phyloP scores from a whole-genome alignment of 495 filamentous ascomycete species.

The Neurospora sp. region DNA sequence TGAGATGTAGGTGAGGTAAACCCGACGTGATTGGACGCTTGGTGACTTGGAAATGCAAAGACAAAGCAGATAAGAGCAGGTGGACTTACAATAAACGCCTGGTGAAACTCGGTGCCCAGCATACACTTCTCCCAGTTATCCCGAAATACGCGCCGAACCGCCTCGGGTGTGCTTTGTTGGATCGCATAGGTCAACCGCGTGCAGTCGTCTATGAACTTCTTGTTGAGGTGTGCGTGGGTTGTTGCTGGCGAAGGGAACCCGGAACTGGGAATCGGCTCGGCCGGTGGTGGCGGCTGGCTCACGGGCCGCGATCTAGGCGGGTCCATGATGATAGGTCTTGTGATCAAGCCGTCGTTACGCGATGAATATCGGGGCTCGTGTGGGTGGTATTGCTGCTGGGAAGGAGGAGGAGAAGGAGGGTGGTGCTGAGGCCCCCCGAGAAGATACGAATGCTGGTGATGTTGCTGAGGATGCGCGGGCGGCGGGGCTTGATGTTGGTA shows the following conservation, averaged over 20 bases:
- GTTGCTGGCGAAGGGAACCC: constrained; percentile 32
- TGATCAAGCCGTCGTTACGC: background rate
- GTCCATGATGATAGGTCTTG: constrained; percentile 33
- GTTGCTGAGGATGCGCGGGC: constrained; percentile 2
- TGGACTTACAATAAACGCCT: constrained; percentile 38
- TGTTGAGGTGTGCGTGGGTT: constrained; percentile 25
- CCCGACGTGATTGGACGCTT: background rate
- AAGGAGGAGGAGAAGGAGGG: constrained; percentile 3
- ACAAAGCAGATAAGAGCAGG: background rate
- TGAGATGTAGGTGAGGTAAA: background rate
- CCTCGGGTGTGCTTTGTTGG: constrained; percentile 30
- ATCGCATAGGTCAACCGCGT: constrained; percentile 32
- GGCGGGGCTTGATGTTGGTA: background rate
- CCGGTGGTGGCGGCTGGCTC: constrained; percentile 6
- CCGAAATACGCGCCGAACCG: constrained; percentile 33
- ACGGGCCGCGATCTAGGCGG: constrained; percentile 19
- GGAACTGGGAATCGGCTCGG: background rate
- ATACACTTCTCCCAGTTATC: constrained; percentile 41
- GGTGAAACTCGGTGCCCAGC: constrained; percentile 42
- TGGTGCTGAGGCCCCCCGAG: constrained; percentile 1
- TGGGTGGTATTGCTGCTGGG: constrained; percentile 1
- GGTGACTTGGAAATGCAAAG: background rate
- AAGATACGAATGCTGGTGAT: constrained; percentile 1
- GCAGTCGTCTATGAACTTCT: constrained; percentile 32
- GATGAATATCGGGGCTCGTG: constrained; percentile 1